Base-by-base conservation (phyloP, 306 rosid species). In the Castanea mollissima region DNA sequence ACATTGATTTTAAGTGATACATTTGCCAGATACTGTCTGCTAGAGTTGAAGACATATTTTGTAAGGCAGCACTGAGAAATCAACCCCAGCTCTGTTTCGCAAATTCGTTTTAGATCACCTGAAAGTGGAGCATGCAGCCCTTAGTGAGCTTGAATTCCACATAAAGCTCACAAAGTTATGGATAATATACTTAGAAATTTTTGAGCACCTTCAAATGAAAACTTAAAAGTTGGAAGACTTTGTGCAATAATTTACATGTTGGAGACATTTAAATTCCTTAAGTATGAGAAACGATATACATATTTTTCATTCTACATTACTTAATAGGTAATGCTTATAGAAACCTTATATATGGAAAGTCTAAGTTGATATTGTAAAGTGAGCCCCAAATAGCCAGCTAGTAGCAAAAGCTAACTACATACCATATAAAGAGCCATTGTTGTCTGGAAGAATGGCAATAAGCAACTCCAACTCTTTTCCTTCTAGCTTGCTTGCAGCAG, bases 11-110 rank as follows among this genome's bases (percentile, higher is more conserved):
- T 90, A 38, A 90, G 87, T 1, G 92, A 85, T 35, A 90, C 88
- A 83, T 90, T 90, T 64, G 94, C 90, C 82, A 90, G 49, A 74
- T 88, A 90, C 76, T 90, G 94, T 83, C 88, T 90, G 55, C 80
- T 88, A 44, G 80, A 73, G 86, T 90, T 90, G 85, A 83, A 88
- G 23, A 90, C 92, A 9, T 90, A 85, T 74, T 90, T 88, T 72
- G 94, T 83, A 62, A 90, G 88, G 70, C 94, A 90, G 79, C 94
- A 90, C 77, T 90, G 94, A 78, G 94, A 88, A 58, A 88, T 89
- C 80, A 90, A 62, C 55, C 92, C 94, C 49, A 90, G 82, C 78
- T 88, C 94, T 55, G 94, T 90, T 79, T 88, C 92, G 11, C 94
- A 90, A 55, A 90, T 88, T 81, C 94, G 85, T 83, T 90, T 90